Conservation (phyloP, 1,284 basidiomycete genomes). For the Ustilago loliicola region DNA sequence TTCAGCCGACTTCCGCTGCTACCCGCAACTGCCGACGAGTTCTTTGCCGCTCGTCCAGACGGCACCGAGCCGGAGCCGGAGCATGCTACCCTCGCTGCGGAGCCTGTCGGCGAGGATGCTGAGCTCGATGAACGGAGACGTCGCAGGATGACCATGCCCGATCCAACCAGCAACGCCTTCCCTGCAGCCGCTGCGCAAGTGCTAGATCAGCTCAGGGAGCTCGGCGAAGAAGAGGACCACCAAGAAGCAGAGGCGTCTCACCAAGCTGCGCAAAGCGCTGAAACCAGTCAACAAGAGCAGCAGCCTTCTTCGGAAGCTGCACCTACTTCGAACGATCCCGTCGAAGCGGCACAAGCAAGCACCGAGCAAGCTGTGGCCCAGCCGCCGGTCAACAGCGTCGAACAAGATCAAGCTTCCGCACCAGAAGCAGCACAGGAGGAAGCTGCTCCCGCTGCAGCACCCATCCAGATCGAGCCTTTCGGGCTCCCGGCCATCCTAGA, state of each 20-base stretch:
- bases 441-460: conserved; percentile 2
- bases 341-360: neutral
- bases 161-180: conserved; percentile 67
- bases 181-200: conserved; percentile 61
- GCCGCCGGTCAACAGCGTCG: conserved; percentile 1
- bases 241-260: conserved; percentile 24
- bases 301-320: neutral
- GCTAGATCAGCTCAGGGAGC: conserved; percentile 51
- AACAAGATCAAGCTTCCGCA: conserved; percentile 1
- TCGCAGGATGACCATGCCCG: conserved; percentile 70
- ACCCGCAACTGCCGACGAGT: conserved; percentile 60
- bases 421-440: neutral
- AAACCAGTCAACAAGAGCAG: conserved; percentile 7
- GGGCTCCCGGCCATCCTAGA: conserved; percentile 93
- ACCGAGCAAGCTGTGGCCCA: neutral
- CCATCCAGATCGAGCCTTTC: conserved; percentile 73
- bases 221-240: conserved; percentile 55
- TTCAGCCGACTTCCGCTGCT: conserved; percentile 82
- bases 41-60: conserved; percentile 51
- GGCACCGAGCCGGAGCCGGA: conserved; percentile 57
- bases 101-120: conserved; percentile 54
- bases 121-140: conserved; percentile 53
- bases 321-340: neutral
- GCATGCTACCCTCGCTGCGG: conserved; percentile 62
- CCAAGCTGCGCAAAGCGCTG: conserved; percentile 2